These are phyloP conservation scores for Solanum tarapatanum DNA, from an alignment of 257 asterid species.

Conservation along the genomic window DNA sequence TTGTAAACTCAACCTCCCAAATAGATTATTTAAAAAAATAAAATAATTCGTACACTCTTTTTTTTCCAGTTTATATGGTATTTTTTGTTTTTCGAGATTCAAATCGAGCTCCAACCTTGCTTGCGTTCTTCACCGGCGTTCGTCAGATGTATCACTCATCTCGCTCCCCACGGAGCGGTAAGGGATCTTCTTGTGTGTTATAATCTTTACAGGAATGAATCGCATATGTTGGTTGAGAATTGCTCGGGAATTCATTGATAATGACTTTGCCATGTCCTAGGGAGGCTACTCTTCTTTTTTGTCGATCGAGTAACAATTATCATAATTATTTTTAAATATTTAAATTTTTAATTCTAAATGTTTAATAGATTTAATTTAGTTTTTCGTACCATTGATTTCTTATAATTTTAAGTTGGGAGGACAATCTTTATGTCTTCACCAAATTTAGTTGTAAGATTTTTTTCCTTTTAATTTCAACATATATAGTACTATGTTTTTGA, in stretches of 20 bases:
- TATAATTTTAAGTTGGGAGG: neutral
- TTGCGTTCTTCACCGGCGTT: fast-evolving
- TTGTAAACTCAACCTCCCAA: neutral
- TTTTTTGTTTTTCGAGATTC: neutral
- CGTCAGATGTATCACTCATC: too few relatives aligned
- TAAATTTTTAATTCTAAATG: neutral
- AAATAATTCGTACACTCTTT: neutral
- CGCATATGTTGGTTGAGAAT: too few relatives aligned
- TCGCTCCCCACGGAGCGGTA: too few relatives aligned
- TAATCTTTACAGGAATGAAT: too few relatives aligned
- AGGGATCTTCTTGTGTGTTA: too few relatives aligned
- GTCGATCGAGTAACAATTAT: neutral
- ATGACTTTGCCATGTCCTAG: too few relatives aligned
- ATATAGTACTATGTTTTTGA: neutral
- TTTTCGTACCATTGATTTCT: too few relatives aligned
- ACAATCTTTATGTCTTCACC: neutral
- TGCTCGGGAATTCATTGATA: too few relatives aligned
- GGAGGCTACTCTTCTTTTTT: too few relatives aligned
- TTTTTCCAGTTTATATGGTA: neutral
- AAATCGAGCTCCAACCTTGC: neutral
- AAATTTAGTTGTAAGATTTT: neutral
- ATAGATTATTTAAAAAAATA: neutral
- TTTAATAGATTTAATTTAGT: neutral
- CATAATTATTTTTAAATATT: neutral
- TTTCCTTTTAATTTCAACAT: too few relatives aligned